Evolutionary conservation across 139 green algal genomes (phyloP).

Genomic region (Chlorella ohadii): DNA sequence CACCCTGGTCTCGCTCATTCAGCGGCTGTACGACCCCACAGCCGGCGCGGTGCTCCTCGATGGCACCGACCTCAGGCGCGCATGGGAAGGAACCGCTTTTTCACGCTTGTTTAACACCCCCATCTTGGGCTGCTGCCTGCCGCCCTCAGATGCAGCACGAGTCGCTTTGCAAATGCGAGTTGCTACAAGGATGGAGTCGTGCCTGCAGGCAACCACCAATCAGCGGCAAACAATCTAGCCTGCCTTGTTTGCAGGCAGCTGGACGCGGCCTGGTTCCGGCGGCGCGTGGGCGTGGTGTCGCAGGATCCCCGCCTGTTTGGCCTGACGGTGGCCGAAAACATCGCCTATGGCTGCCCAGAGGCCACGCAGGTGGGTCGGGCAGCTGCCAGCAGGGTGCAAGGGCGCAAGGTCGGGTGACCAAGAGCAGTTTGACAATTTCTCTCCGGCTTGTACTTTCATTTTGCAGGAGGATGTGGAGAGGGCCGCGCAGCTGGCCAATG

Average conservation of each 20-base stretch:
- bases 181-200: too few relatives aligned
- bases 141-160: too few relatives aligned
- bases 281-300: constrained; percentile 71
- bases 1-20: constrained; percentile 78
- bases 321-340: constrained; percentile 76
- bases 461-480: constrained; percentile 61
- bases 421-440: too few relatives aligned
- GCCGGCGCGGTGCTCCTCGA: constrained; percentile 43
- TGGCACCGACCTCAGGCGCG: constrained; percentile 9
- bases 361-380: constrained; percentile 19
- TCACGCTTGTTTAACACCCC: too few relatives aligned
- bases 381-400: too few relatives aligned
- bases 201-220: too few relatives aligned
- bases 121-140: too few relatives aligned
- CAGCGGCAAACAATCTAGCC: too few relatives aligned
- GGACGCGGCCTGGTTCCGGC: constrained; percentile 73
- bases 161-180: too few relatives aligned
- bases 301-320: constrained; percentile 80
- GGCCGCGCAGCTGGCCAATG: constrained; percentile 76
- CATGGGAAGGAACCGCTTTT: too few relatives aligned
- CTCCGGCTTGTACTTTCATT: too few relatives aligned
- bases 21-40: constrained; percentile 82
- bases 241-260: constrained; percentile 48
- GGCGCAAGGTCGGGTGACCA: too few relatives aligned
- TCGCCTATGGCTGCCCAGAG: constrained; percentile 68